Percentiles rank a stretch among this genome's conserved stretches.
These are phyloP conservation scores for Coemansia sp. DNA, from an alignment of 192 early-diverging fungal genomes.

Conservation along the genomic window DNA sequence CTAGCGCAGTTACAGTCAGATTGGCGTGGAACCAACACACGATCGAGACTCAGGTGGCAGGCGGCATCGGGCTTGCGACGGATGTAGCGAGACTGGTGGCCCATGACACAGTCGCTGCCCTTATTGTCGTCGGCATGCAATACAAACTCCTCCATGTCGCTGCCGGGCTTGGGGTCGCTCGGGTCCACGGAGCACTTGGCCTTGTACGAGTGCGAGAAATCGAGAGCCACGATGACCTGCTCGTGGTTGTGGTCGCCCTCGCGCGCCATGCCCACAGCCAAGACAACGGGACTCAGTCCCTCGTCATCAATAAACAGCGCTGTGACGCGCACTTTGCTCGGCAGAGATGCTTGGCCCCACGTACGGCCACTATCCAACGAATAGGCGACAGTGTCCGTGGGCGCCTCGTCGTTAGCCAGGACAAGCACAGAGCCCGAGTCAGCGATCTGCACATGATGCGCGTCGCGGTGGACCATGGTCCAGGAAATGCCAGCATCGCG, in stretches of 20 bases:
- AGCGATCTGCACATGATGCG: slow-evolving; percentile 84
- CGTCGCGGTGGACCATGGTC: slow-evolving; percentile 64
- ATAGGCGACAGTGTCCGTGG: slow-evolving; percentile 65
- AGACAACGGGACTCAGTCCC: slow-evolving; percentile 72
- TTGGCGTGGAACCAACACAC: slow-evolving; percentile 60
- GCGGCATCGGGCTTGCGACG: slow-evolving; percentile 76
- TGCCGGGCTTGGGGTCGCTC: slow-evolving; percentile 52
- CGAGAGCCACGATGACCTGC: slow-evolving; percentile 66
- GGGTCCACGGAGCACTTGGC: slow-evolving; percentile 71
- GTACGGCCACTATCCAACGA: slow-evolving; percentile 77
- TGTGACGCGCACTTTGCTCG: slow-evolving; percentile 59
- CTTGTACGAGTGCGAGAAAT: slow-evolving; percentile 64
- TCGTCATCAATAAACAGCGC: slow-evolving; percentile 80
- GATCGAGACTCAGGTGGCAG: slow-evolving; percentile 75
- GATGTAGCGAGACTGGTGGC: slow-evolving; percentile 69
- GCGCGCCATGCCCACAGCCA: slow-evolving; percentile 59
- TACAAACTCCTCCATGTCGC: slow-evolving; percentile 41
- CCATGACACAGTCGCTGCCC: slow-evolving; percentile 79
- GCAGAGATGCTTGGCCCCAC: slow-evolving; percentile 64
- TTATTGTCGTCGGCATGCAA: slow-evolving; percentile 32
- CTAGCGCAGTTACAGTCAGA: slow-evolving; percentile 75
- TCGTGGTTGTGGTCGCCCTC: slow-evolving; percentile 32
- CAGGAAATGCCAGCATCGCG: slow-evolving; percentile 84
- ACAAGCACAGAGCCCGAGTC: slow-evolving; percentile 84
- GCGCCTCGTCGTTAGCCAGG: slow-evolving; percentile 64